Conservation (phyloP, 805 yeast genomes). For the Metschnikowia dekortorum region DNA sequence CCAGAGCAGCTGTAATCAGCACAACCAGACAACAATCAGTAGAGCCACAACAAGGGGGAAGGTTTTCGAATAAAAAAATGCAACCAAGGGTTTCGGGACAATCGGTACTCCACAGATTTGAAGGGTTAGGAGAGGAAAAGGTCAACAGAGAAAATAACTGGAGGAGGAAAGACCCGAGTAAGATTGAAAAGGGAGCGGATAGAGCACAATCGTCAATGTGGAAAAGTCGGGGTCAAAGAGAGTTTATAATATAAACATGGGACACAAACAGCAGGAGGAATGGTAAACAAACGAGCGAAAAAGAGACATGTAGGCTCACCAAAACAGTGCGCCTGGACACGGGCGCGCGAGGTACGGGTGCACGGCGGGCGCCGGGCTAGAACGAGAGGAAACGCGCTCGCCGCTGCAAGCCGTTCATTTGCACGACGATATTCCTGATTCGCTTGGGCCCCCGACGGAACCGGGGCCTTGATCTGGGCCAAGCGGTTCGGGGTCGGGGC, state of each 20-base stretch:
- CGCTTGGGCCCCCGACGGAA: no score
- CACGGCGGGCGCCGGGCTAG: background rate
- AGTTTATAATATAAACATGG: conserved; percentile 4
- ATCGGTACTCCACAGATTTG: background rate
- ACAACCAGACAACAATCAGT: no score
- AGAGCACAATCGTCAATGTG: background rate
- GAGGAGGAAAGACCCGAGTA: background rate
- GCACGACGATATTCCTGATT: no score
- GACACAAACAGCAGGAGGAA: conserved; percentile 5
- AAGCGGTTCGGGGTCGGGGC: background rate
- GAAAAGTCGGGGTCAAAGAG: background rate
- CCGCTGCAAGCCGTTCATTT: no score
- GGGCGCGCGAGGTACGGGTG: conserved; percentile 3
- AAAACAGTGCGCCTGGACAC: conserved; percentile 4
- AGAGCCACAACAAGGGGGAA: no score
- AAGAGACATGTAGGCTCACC: background rate
- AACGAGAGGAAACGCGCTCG: background rate
- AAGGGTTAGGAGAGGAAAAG: background rate
- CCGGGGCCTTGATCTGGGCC: no score
- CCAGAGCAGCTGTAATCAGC: no score
- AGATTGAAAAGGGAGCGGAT: background rate
- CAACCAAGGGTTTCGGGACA: no score
- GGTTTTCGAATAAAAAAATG: no score
- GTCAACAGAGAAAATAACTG: background rate
- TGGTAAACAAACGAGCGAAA: conserved; percentile 6